A percentile compares a stretch with the other conserved stretches of the same genome.
Evolutionary conservation across 345 rosid species (phyloP).

Genomic region (Melaleuca alternifolia): DNA sequence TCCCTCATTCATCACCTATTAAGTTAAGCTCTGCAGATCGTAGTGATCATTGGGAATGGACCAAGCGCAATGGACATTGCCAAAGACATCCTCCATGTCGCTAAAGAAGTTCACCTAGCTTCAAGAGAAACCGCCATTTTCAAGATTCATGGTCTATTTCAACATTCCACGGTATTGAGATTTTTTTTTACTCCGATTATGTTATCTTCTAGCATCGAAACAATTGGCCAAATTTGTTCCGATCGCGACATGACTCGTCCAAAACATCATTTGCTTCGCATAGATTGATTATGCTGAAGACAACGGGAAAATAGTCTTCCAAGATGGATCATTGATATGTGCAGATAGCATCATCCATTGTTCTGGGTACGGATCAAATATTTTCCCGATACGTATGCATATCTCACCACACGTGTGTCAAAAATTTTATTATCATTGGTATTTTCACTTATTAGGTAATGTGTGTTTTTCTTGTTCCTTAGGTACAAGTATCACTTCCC

Average conservation of each 20-base stretch:
- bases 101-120: background rate
- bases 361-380: background rate
- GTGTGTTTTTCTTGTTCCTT: background rate
- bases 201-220: background rate
- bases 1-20: background rate
- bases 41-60: background rate
- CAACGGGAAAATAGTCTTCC: background rate
- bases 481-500: slow-evolving; percentile 2
- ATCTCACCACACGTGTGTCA: background rate
- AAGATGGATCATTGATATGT: background rate
- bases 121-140: background rate
- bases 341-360: background rate
- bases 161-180: background rate
- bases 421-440: background rate
- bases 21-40: background rate
- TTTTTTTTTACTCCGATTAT: background rate
- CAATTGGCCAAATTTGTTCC: background rate
- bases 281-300: background rate
- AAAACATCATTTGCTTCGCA: background rate
- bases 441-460: background rate
- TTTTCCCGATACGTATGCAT: background rate
- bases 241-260: accelerated
- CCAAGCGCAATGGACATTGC: background rate
- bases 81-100: background rate
- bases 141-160: background rate